Evolutionary conservation across 1,139 yeast genomes (phyloP).

Genomic region (Zygotorulaspora mrakii): DNA sequence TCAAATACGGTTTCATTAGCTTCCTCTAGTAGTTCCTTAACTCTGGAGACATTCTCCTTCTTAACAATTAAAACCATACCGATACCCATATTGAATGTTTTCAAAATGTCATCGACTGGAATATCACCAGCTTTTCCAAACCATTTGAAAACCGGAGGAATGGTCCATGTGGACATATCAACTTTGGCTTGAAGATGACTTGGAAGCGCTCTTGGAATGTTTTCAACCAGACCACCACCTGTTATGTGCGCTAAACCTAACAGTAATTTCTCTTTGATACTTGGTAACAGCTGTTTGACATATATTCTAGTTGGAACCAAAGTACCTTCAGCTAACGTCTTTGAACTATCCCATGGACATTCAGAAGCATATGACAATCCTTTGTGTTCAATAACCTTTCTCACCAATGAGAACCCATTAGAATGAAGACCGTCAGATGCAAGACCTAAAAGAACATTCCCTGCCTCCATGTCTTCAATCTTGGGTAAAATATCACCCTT

Average conservation of each 20-base stretch:
- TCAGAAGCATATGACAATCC: constrained; percentile 62
- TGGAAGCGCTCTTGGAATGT: constrained; percentile 93
- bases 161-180: constrained; percentile 75
- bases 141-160: constrained; percentile 91
- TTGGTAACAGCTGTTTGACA: constrained; percentile 82
- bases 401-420: constrained; percentile 93
- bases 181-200: constrained; percentile 70
- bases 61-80: constrained; percentile 93
- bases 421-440: constrained; percentile 94
- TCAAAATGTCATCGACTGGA: constrained; percentile 76
- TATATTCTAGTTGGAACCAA: constrained; percentile 90
- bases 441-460: constrained; percentile 81
- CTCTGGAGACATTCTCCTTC: constrained; percentile 55
- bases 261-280: constrained; percentile 62
- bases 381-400: constrained; percentile 81
- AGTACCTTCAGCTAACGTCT: constrained; percentile 80
- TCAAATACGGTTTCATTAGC: constrained; percentile 74
- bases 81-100: constrained; percentile 92
- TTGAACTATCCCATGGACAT: constrained; percentile 82
- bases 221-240: constrained; percentile 97
- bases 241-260: constrained; percentile 95
- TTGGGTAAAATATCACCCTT: constrained; percentile 73
- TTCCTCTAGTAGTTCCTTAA: constrained; percentile 49
- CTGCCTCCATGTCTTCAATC: constrained; percentile 59
- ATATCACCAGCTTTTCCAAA: constrained; percentile 88